Evolutionary conservation across 768 basidiomycete genomes (phyloP), one percentile per base, ranked within the genome.

Genomic region (Macrolepiota albuminosa): DNA sequence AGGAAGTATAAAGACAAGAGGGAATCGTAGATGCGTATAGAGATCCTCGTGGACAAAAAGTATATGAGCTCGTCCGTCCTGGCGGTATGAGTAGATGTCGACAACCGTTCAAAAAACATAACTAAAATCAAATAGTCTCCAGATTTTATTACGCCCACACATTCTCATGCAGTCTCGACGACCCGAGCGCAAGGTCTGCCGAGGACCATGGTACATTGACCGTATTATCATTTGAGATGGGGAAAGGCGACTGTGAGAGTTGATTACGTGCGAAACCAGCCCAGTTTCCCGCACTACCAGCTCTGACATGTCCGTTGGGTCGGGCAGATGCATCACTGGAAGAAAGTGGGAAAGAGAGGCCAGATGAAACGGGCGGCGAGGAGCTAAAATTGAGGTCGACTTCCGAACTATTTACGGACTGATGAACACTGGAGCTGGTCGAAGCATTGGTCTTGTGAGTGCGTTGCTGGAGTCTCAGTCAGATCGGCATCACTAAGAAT

Each of bases 211-310:
- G 82, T 7, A 81, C 79, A 68, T 79, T 82, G 56, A 75, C 72
- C 68, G 80, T 83, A 64, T 76, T 76, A 60, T 87, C 85, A 62
- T 81, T 78, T 33, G 79, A 82, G 4, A 83, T 81, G 13, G 84
- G 77, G 65, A 83, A 84, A 42, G 83, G 73, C 40, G 78, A 76
- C 60, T 76, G 74, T 55, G 74, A 73, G 55, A 85, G 73, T 68
- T 79, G 79, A 67, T 73, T 81, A 69, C 86, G 81, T 31, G 83
- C 69, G 65, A 88, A 77, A 66, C 74, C 83, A 46, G 78, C 86
- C 90, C 90, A 91, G 69, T 90, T 91, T 36, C 89, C 89, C 31
- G 87, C 87, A 70, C 89, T 91, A 49, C 90, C 90, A 47, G 88
- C 84, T 61, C 90, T 86, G 60, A 84, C 83, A 68, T 92, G 89